These are phyloP conservation scores for Bryoerythrophyllum caledonicum DNA, from an alignment of 225 moss, liverwort and hornwort genomes.

Conservation along the genomic window DNA sequence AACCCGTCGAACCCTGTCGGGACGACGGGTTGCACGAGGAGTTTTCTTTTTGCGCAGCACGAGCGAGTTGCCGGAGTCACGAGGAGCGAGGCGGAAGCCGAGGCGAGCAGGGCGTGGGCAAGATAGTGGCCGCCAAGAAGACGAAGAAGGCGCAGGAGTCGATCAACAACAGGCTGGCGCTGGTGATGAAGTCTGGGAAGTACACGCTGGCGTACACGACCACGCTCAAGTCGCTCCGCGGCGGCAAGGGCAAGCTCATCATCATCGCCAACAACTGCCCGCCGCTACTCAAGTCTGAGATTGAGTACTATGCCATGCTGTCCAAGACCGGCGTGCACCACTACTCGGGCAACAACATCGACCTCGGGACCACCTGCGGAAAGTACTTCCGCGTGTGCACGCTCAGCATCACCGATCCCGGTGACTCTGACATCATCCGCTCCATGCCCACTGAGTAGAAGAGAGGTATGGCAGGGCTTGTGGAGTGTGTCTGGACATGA, in stretches of 20 bases:
- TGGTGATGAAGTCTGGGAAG: conserved; percentile 69
- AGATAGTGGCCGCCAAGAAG: conserved; percentile 66
- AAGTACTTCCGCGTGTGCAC: conserved; percentile 63
- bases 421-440: conserved; percentile 65
- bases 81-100: too few species aligned
- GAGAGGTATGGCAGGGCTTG: neutral
- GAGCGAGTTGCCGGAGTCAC: too few species aligned
- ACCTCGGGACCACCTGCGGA: conserved; percentile 61
- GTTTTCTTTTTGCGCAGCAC: too few species aligned
- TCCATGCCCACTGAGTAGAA: conserved; percentile 56
- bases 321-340: conserved; percentile 65
- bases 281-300: conserved; percentile 59
- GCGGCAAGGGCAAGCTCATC: too few species aligned
- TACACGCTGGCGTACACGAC: too few species aligned
- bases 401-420: conserved; percentile 59
- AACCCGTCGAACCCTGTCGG: too few species aligned
- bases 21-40: too few species aligned
- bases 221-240: too few species aligned
- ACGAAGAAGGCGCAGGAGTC: conserved; percentile 69
- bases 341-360: conserved; percentile 63
- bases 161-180: conserved; percentile 62
- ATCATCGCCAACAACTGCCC: conserved; percentile 64
- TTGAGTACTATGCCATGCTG: conserved; percentile 68
- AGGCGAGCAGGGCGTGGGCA: too few species aligned
- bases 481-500: conserved; percentile 13